phyloP scores from a whole-genome alignment of 352 stramenopile genomes.

The Discostella stelligera region DNA sequence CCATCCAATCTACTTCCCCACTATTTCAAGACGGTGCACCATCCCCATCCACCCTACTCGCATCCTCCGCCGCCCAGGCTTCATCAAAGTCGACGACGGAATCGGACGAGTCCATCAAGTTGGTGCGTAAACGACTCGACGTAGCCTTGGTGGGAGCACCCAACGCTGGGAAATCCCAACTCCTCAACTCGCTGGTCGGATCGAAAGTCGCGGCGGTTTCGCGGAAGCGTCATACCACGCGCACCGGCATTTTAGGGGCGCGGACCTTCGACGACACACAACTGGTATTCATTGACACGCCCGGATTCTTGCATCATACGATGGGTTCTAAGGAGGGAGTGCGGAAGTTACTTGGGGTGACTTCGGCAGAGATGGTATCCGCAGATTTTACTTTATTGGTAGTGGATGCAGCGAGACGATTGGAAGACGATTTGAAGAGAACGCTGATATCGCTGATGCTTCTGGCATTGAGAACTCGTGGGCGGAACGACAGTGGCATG shows the following conservation, averaged over 20 bases:
- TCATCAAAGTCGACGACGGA: not conserved
- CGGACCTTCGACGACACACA: slow-evolving; percentile 65
- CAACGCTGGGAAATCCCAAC: slow-evolving; percentile 77
- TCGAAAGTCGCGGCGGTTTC: slow-evolving; percentile 74
- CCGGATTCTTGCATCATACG: slow-evolving; percentile 65
- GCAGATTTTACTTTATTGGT: slow-evolving; percentile 74
- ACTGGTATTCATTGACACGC: slow-evolving; percentile 78
- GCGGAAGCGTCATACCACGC: slow-evolving; percentile 77
- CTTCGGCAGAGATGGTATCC: slow-evolving; percentile 56
- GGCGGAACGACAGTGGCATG: slow-evolving; percentile 50
- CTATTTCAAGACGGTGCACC: not conserved
- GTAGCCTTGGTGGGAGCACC: slow-evolving; percentile 75
- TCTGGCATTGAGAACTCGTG: slow-evolving; percentile 49
- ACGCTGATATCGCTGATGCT: slow-evolving; percentile 69
- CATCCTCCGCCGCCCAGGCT: not conserved
- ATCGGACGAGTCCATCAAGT: slow-evolving; percentile 3
- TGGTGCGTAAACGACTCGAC: slow-evolving; percentile 64
- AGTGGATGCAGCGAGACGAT: slow-evolving; percentile 60
- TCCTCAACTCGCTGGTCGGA: slow-evolving; percentile 67
- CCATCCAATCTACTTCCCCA: not conserved
- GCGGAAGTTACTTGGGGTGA: slow-evolving; percentile 48
- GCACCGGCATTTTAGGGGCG: slow-evolving; percentile 65
- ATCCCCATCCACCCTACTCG: slow-evolving; percentile 3
- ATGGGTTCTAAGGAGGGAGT: slow-evolving; percentile 58
- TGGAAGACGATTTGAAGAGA: slow-evolving; percentile 62